These are phyloP conservation scores for Yamadazyma kanchanaburiensis DNA, from an alignment of 1,139 yeast genomes.

Conservation along the genomic window DNA sequence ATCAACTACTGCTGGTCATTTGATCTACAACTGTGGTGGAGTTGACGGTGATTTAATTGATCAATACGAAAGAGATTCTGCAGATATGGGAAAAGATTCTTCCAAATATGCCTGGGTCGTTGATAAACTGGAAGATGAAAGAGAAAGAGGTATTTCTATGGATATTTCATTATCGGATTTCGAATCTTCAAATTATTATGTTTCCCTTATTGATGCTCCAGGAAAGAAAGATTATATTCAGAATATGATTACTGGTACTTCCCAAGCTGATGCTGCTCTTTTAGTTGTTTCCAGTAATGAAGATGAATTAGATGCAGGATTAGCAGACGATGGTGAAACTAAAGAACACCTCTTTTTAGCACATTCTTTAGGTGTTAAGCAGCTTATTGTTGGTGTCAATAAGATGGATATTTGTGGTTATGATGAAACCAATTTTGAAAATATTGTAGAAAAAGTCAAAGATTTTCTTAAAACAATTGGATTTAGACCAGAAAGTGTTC, in stretches of 20 bases:
- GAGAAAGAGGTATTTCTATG: slow-evolving; percentile 97
- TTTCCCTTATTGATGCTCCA: slow-evolving; percentile 92
- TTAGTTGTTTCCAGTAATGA: slow-evolving; percentile 87
- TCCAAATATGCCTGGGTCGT: slow-evolving; percentile 98
- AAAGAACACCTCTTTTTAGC: slow-evolving; percentile 92
- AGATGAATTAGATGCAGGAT: slow-evolving; percentile 96
- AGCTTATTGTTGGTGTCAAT: slow-evolving; percentile 75
- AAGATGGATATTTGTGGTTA: slow-evolving; percentile 92
- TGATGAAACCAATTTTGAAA: slow-evolving; percentile 78
- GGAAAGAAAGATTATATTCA: slow-evolving; percentile 97
- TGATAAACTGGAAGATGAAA: slow-evolving; percentile 93
- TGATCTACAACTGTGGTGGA: slow-evolving; percentile 93
- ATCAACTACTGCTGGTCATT: slow-evolving; percentile 93
- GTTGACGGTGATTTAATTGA: slow-evolving; percentile 97
- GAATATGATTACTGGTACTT: slow-evolving; percentile 59
- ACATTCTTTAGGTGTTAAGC: slow-evolving; percentile 86
- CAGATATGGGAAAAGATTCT: slow-evolving; percentile 97
- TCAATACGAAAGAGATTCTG: slow-evolving; percentile 98
- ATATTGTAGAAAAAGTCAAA: slow-evolving; percentile 75
- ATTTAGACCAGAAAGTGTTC: slow-evolving; percentile 88
- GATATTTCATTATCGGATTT: slow-evolving; percentile 94
- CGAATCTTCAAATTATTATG: slow-evolving; percentile 93
- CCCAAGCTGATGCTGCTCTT: slow-evolving; percentile 74
- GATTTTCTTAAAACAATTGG: slow-evolving; percentile 92
- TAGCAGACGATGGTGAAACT: slow-evolving; percentile 90